Evolutionary conservation across 805 yeast genomes (phyloP), one percentile per base, ranked within the genome.

Genomic region (Schwanniomyces pseudopolymorphus): DNA sequence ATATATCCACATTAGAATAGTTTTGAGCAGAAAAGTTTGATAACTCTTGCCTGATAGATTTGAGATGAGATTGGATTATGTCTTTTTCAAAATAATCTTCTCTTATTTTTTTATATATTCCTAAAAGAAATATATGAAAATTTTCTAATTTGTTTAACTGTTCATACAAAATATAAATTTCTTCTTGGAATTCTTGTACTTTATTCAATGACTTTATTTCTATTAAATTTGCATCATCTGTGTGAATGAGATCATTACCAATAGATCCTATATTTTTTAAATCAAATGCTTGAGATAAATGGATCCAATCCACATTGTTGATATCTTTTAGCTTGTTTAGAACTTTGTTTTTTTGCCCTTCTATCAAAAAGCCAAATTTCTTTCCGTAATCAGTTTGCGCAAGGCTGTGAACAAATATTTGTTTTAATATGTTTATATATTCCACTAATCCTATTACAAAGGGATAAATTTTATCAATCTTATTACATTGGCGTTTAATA

Each of bases 401-500:
- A 24, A 62, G 54, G 5, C 59, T 61, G 4, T 33, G 28, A 1
- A 45, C 20, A 13, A 70, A 48, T 0, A 72, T 48, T 1, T 60
- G 51, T 41, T 68, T 59, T 43, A 83, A 67, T 1, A 74, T 63
- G 6, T 60, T 58, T 3, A 85, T 43, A 6, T 80, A 74, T 47
- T 86, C 91, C 4, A 64, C 59, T 6, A 89, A 49, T 8, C 75
- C 67, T 3, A 75, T 64, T 0, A 87, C 84, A 50, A 75, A 74
- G 0, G 91, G 89, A 42, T 81, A 76, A 0, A 85, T 56, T 25
- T 72, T 66, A 45, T 78, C 70, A 2, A 83, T 69, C 25, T 72
- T 75, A 38, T 79, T 72, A 0, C 88, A 72, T 22, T 69, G 72
- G 1, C 76, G 56, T 11, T 68, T 50, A 2, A 86, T 49, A 4